Conservation (phyloP, 2,329 filamentous ascomycete species). For the Cytospora schulzeri region DNA sequence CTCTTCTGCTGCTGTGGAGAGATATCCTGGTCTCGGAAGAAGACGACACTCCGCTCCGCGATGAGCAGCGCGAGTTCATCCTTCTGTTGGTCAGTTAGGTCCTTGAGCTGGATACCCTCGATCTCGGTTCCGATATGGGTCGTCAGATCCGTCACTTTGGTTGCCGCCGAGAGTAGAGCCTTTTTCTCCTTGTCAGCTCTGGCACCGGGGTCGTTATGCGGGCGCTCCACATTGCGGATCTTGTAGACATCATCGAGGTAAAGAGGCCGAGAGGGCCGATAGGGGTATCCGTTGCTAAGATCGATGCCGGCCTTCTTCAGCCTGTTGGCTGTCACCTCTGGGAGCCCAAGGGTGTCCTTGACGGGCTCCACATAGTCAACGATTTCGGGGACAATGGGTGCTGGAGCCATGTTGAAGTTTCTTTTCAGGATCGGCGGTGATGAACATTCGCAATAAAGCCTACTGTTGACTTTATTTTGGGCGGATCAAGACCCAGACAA, state of each 20-base stretch:
- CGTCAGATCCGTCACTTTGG: conserved; percentile 64
- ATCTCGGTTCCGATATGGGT: conserved; percentile 66
- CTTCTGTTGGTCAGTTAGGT: conserved; percentile 59
- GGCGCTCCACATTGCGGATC: conserved; percentile 60
- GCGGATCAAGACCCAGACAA: too few species aligned
- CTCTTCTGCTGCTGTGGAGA: conserved; percentile 63
- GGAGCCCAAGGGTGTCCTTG: conserved; percentile 67
- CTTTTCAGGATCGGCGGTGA: background rate
- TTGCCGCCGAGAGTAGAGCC: conserved; percentile 60
- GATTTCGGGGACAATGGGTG: conserved; percentile 63
- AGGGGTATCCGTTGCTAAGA: conserved; percentile 70
- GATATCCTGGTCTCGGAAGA: conserved; percentile 65
- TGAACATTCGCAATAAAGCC: background rate
- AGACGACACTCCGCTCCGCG: conserved; percentile 67
- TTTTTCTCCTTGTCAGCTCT: conserved; percentile 68
- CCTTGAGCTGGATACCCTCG: conserved; percentile 63
- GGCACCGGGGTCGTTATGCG: conserved; percentile 61
- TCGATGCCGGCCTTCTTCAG: conserved; percentile 71
- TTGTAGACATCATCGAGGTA: conserved; percentile 71
- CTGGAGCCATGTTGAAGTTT: conserved; percentile 48
- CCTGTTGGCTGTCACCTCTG: conserved; percentile 56
- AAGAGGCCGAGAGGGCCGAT: conserved; percentile 66
- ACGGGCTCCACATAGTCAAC: conserved; percentile 62
- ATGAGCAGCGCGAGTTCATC: conserved; percentile 65
- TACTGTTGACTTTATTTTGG: background rate